Evolutionary conservation across 495 filamentous ascomycete genomes (phyloP), one percentile per base, ranked within the genome.

Genomic region (Aspergillus nanangensis): DNA sequence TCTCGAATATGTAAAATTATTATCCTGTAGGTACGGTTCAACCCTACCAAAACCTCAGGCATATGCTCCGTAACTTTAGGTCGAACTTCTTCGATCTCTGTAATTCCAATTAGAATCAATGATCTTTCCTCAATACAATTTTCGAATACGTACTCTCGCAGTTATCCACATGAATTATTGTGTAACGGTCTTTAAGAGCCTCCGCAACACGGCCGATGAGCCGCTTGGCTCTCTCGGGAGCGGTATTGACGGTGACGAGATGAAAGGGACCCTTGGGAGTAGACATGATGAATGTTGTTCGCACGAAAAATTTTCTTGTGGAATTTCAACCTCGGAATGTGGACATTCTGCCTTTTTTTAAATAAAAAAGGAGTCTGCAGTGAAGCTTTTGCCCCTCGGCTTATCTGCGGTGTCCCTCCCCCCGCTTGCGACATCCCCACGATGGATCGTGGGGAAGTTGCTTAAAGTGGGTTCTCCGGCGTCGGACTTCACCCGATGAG

Each of bases 211-310:
- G 70, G 14, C 81, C 82, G 56, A 84, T 77, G 29, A 86, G 62
- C 8, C 66, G 61, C 58, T 79, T 76, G 29, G 83, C 83, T 23
- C 83, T 74, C 48, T 83, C 81, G 8, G 83, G 83, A 1, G 73
- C 81, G 36, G 76, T 87, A 69, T 86, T 86, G 53, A 87, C 82
- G 9, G 81, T 84, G 37, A 83, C 75, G 17, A 87, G 75, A 41
- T 62, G 75, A 62, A 72, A 86, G 14, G 79, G 78, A 25, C 78
- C 79, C 52, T 78, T 73, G 7, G 66, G 79, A 70, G 57, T 44
- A 60, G 71, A 60, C 63, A 72, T 61, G 55, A 54, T 37, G 25
- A 24, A 31, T 42, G 14, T 34, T 17, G 18, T 44, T 31, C 31
- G 38, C 7, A 29, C 25, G 25, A 24, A 25, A 36, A 33, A 23